Percentiles rank a stretch among this genome's conserved stretches.
phyloP scores from a whole-genome alignment of 2,329 filamentous ascomycete species.

The Fusarium albosuccineum region DNA sequence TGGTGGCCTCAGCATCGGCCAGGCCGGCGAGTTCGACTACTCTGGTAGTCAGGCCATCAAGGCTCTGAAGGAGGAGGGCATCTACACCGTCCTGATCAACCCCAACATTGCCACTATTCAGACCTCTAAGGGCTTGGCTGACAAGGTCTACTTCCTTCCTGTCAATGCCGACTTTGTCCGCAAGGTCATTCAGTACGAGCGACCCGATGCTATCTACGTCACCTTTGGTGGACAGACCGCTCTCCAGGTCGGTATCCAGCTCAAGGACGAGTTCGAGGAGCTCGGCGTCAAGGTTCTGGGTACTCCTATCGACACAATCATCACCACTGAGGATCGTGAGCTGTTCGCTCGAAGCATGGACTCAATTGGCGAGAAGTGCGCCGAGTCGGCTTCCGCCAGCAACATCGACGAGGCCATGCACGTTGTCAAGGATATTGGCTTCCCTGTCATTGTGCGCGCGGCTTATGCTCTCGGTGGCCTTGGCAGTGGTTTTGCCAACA shows the following conservation, averaged over 20 bases:
- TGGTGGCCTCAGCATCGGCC: constrained; percentile 95
- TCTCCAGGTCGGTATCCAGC: constrained; percentile 94
- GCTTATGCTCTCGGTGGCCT: constrained; percentile 96
- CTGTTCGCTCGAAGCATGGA: constrained; percentile 99
- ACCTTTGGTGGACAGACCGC: constrained; percentile 99
- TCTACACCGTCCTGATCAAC: constrained; percentile 98
- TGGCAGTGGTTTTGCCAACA: constrained; percentile 94
- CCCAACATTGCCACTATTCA: constrained; percentile 99
- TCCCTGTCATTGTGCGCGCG: constrained; percentile 96
- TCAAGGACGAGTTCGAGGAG: constrained; percentile 95
- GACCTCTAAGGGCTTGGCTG: constrained; percentile 95
- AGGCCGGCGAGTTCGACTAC: constrained; percentile 99
- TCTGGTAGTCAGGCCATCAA: constrained; percentile 99
- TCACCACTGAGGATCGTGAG: constrained; percentile 98
- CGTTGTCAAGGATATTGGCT: constrained; percentile 92
- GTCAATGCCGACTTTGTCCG: constrained; percentile 97
- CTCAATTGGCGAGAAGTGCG: constrained; percentile 96
- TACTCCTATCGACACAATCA: constrained; percentile 97
- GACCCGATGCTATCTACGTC: constrained; percentile 95
- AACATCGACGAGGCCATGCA: constrained; percentile 88
- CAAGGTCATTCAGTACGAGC: constrained; percentile 96
- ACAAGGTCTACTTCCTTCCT: constrained; percentile 98
- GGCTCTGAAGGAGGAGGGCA: constrained; percentile 96
- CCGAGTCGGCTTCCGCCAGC: constrained; percentile 94
- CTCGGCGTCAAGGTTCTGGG: constrained; percentile 95